Evolutionary conservation across 495 filamentous ascomycete genomes (phyloP).

Genomic region (Xylaria scruposa): DNA sequence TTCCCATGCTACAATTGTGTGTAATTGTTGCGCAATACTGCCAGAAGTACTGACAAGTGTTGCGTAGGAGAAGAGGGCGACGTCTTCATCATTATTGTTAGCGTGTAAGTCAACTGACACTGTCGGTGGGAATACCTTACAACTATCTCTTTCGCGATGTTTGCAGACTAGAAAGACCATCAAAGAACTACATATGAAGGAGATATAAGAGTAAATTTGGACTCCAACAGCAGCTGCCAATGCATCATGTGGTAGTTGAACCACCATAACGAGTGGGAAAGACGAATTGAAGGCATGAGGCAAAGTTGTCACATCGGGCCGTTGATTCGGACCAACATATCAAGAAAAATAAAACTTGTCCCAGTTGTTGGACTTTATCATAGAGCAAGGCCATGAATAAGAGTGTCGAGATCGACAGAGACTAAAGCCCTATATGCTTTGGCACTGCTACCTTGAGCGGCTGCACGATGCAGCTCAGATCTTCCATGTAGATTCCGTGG

Average conservation of each 20-base stretch:
- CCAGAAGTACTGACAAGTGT: constrained; percentile 47
- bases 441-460: constrained; percentile 9
- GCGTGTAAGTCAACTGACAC: background rate
- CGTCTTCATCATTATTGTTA: constrained; percentile 41
- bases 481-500: constrained; percentile 21
- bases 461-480: constrained; percentile 14
- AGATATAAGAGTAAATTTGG: constrained; percentile 51
- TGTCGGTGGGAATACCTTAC: constrained; percentile 37
- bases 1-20: constrained; percentile 51
- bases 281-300: constrained; percentile 8
- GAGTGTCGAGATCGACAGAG: background rate
- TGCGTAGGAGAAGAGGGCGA: constrained; percentile 50
- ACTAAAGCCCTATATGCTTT: background rate
- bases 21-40: constrained; percentile 54
- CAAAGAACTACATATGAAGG: constrained; percentile 42
- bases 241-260: constrained; percentile 50
- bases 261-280: constrained; percentile 41
- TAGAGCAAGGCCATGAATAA: background rate
- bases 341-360: background rate
- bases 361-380: background rate
- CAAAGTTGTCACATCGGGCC: background rate
- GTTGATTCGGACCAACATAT: constrained; percentile 5
- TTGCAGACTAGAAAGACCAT: constrained; percentile 51
- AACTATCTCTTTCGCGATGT: constrained; percentile 54
- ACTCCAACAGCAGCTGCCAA: constrained; percentile 46